Percentiles rank a stretch among this genome's conserved stretches.
Conservation (phyloP, 768 basidiomycete genomes). For the Phanerochaete carnosa region DNA sequence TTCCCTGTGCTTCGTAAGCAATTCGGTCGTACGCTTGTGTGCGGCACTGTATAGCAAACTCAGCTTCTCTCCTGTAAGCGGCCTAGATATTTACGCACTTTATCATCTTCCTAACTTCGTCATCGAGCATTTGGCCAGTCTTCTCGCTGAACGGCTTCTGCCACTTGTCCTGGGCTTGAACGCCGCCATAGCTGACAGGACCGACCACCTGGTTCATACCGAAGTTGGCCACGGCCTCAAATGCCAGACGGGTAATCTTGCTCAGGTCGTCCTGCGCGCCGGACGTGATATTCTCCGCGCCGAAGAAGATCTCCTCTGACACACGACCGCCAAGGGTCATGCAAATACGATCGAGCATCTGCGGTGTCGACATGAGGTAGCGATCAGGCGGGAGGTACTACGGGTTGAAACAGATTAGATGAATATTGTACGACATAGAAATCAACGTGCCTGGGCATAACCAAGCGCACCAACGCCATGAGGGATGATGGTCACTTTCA, state of each 20-base stretch:
- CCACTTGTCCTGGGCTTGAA: constrained; percentile 81
- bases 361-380: constrained; percentile 92
- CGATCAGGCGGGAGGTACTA: constrained; percentile 95
- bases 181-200: constrained; percentile 94
- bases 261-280: constrained; percentile 98
- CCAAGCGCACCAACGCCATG: constrained; percentile 93
- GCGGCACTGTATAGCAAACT: constrained; percentile 47
- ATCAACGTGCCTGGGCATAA: constrained; percentile 76
- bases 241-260: constrained; percentile 98
- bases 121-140: constrained; percentile 91
- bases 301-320: constrained; percentile 98
- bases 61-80: constrained; percentile 8
- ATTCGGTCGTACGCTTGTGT: constrained; percentile 76
- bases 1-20: constrained; percentile 76
- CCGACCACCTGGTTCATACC: constrained; percentile 96
- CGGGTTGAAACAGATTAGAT: not conserved
- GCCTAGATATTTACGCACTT: constrained; percentile 39
- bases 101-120: constrained; percentile 94
- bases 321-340: constrained; percentile 99
- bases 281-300: constrained; percentile 86
- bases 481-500: constrained; percentile 98
- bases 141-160: constrained; percentile 98
- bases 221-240: constrained; percentile 92
- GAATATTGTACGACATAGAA: not conserved
- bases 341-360: constrained; percentile 90